Base-by-base conservation (phyloP, 495 filamentous ascomycete genomes). In the Neurospora sp. region DNA sequence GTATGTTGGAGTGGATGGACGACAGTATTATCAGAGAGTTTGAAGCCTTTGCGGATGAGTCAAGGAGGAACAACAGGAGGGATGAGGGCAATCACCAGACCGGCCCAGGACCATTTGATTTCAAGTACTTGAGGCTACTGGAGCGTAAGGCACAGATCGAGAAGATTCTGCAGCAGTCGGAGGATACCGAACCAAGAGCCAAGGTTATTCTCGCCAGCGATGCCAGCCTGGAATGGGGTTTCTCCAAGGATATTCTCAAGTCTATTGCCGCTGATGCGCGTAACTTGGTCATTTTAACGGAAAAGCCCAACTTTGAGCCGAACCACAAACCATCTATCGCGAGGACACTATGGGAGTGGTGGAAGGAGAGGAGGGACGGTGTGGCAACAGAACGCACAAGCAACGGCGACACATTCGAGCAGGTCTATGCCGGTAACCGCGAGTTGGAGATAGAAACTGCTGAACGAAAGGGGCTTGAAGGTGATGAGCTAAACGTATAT, bases 1-100 rank as follows among this genome's bases (percentile, higher is more conserved):
- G 95, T 79, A 97, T 98, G 94, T 83, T 98, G 71, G 96, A 99
- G 80, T 99, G 96, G 96, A 98, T 98, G 94, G 94, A 98, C 77
- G 94, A 97, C 76, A 91, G 88, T 69, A 94, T 99, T 70, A 89
- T 97, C 71, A 88, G 91, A 69, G 94, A 98, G 75, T 96, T 97
- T 72, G 96, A 99, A 81, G 90, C 91, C 2, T 89, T 91, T 2
- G 91, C 86, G 2, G 86, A 87, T 69, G 82, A 79, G 2, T 76
- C 81, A 5, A 84, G 84, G 73, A 84, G 84, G 54, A 79, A 82
- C 14, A 84, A 87, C 69, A 82, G 82, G 23, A 79, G 85, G 2
- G 78, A 80, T 5, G 81, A 85, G 62, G 78, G 74, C 2, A 74
- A 74, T 27, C 82, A 81, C 37, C 78, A 78, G 39, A 85, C 86